phyloP scores from a whole-genome alignment of 345 rosid genomes.

The Toxicodendron radicans region DNA sequence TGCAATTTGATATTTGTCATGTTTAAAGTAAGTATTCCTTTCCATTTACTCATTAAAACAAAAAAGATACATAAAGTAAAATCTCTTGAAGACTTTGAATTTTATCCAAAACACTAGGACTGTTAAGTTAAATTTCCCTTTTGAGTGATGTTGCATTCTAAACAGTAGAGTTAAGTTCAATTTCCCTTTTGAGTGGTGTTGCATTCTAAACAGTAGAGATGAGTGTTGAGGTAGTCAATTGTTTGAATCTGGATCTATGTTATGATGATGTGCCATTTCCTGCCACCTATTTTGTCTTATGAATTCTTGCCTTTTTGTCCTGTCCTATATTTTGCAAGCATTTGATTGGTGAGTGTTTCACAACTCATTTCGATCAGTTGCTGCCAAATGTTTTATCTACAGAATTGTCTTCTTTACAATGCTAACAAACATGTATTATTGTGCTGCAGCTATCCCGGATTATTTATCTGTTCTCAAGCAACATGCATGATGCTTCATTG shows the following conservation, averaged over 20 bases:
- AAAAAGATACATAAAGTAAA: too few relatives aligned
- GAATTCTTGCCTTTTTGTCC: neutral
- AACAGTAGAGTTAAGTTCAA: too few relatives aligned
- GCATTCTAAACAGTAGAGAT: neutral
- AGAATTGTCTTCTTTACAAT: neutral
- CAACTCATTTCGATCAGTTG: slow-evolving; percentile 1
- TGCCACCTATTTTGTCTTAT: neutral
- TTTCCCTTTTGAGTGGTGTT: neutral
- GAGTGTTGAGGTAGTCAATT: neutral
- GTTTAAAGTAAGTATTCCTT: neutral
- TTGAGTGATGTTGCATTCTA: too few relatives aligned
- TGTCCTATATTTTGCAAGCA: neutral
- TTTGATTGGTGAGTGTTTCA: neutral
- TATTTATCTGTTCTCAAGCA: slow-evolving; percentile 91
- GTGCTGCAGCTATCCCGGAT: slow-evolving; percentile 83
- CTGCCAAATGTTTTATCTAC: neutral
- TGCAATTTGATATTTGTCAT: neutral
- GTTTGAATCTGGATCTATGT: neutral
- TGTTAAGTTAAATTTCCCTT: neutral
- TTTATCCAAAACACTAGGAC: neutral
- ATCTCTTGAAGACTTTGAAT: slow-evolving; percentile 4
- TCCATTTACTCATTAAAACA: too few relatives aligned
- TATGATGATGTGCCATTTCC: neutral
- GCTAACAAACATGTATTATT: slow-evolving; percentile 24
- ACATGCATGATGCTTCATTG: slow-evolving; percentile 97